Evolutionary conservation across 2,329 filamentous ascomycete genomes (phyloP).

Genomic region (Juglanconis sp.): DNA sequence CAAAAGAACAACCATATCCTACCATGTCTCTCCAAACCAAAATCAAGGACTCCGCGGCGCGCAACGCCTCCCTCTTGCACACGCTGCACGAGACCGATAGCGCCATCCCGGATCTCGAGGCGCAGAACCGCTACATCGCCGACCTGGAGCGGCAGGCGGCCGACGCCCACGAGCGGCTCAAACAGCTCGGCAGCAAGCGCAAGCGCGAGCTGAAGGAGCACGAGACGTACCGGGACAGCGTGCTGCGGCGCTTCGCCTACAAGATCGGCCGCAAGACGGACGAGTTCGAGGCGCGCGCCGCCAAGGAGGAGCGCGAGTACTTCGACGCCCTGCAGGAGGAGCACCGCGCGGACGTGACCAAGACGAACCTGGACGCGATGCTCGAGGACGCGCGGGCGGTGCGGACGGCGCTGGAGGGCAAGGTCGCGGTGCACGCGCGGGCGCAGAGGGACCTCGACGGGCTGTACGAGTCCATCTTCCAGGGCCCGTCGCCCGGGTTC

Average conservation of each 20-base stretch:
- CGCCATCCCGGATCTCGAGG: constrained; percentile 40
- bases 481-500: constrained; percentile 48
- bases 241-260: constrained; percentile 49
- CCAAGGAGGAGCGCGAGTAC: constrained; percentile 54
- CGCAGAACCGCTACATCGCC: constrained; percentile 42
- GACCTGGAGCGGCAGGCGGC: constrained; percentile 42
- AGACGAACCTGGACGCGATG: constrained; percentile 37
- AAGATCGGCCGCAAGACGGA: constrained; percentile 46
- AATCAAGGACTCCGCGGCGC: constrained; percentile 37
- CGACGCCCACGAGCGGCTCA: constrained; percentile 35
- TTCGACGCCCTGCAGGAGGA: constrained; percentile 48
- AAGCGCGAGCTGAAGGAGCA: constrained; percentile 49
- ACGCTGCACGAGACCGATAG: constrained; percentile 48
- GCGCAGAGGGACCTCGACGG: constrained; percentile 46
- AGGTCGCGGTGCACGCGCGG: constrained; percentile 32
- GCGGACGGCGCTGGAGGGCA: constrained; percentile 33
- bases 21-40: constrained; percentile 31
- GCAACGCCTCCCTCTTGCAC: constrained; percentile 41
- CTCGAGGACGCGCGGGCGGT: constrained; percentile 37
- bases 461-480: constrained; percentile 53
- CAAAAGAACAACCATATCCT: background rate
- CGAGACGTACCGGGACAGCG: constrained; percentile 49
- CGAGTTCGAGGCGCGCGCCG: constrained; percentile 46
- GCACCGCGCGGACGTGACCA: constrained; percentile 41
- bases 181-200: constrained; percentile 36